These are phyloP conservation scores for Pseudogymnoascus sp. DNA, from an alignment of 2,329 filamentous ascomycete species.

Conservation along the genomic window DNA sequence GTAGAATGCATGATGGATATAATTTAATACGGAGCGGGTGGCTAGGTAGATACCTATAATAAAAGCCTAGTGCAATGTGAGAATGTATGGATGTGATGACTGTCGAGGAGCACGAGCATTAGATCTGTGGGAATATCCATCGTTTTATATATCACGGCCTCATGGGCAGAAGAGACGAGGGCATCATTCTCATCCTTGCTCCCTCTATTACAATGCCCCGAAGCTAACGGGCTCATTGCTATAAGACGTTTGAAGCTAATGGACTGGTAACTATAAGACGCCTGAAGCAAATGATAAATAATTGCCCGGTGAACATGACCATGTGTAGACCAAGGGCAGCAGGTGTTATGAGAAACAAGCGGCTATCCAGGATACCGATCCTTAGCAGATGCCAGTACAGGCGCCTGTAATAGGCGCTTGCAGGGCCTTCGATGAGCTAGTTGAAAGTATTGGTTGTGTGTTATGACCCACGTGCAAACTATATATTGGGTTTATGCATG, in stretches of 20 bases:
- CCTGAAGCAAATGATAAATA: neutral
- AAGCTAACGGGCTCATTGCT: neutral
- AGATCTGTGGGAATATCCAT: neutral
- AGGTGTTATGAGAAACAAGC: neutral
- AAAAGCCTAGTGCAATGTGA: neutral
- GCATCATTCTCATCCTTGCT: neutral
- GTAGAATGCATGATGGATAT: neutral
- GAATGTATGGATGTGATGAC: neutral
- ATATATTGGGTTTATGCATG: neutral
- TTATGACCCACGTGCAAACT: neutral
- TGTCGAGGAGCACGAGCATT: neutral
- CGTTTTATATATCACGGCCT: neutral
- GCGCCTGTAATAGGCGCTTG: neutral
- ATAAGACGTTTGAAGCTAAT: neutral
- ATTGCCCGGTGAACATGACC: neutral
- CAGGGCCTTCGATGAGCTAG: neutral
- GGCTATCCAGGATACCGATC: conserved; percentile 2
- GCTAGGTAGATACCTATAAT: neutral
- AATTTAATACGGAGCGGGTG: neutral
- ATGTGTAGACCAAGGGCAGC: neutral
- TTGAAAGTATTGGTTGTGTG: neutral
- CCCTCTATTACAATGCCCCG: neutral
- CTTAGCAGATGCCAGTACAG: neutral
- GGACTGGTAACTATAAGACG: neutral
- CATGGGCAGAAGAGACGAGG: neutral